A percentile compares a stretch with the other conserved stretches of the same genome.
These are phyloP conservation scores for Mortierella sp. DNA, from an alignment of 371 early-diverging fungal species.

Conservation along the genomic window DNA sequence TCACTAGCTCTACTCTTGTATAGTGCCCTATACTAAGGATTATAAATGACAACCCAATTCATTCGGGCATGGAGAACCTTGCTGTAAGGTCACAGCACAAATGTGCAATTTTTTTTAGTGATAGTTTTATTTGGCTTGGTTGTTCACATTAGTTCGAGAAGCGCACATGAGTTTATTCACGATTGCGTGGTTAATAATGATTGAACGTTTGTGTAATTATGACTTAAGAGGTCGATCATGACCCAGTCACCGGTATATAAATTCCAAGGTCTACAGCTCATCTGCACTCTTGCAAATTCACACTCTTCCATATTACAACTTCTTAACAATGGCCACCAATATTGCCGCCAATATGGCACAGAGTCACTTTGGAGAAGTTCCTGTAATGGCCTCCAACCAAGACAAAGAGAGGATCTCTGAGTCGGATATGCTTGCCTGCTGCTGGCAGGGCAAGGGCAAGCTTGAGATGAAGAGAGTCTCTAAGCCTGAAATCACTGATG, in stretches of 20 bases:
- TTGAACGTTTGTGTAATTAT: not conserved
- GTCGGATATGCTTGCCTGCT: constrained; percentile 62
- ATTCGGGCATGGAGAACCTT: too few species aligned
- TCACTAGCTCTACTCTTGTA: too few species aligned
- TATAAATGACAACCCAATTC: too few species aligned
- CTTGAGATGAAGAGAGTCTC: constrained; percentile 61
- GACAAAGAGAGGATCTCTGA: constrained; percentile 47
- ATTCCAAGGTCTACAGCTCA: not conserved
- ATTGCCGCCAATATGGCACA: constrained; percentile 62
- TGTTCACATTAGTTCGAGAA: too few species aligned
- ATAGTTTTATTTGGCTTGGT: too few species aligned
- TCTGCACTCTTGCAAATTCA: not conserved
- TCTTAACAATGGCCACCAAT: constrained; percentile 50
- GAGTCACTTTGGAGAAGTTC: constrained; percentile 59
- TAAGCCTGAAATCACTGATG: constrained; percentile 64
- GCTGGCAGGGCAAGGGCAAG: constrained; percentile 64
- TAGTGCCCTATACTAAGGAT: too few species aligned
- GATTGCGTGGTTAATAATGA: not conserved
- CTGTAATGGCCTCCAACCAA: constrained; percentile 58
- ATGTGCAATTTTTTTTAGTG: too few species aligned
- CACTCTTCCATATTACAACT: not conserved
- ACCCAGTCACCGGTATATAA: not conserved
- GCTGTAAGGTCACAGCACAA: too few species aligned
- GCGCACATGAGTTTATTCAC: not conserved
- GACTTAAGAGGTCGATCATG: not conserved